These are phyloP conservation scores for Cyberlindnera mrakii DNA, from an alignment of 805 yeast species.

Conservation along the genomic window DNA sequence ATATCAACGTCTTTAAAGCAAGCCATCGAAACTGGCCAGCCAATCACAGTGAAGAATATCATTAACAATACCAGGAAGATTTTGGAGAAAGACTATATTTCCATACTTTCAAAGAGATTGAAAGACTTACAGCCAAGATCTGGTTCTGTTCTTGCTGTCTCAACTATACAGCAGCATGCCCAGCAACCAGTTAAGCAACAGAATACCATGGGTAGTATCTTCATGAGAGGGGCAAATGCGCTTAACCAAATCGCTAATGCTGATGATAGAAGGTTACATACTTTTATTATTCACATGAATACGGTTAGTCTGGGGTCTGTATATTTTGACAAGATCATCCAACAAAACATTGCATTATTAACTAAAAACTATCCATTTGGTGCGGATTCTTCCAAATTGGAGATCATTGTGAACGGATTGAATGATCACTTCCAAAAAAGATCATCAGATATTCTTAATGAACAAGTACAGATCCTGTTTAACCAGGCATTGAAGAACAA, in stretches of 20 bases:
- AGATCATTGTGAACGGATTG: conserved; percentile 20
- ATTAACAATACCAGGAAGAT: conserved; percentile 51
- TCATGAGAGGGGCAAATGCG: conserved; percentile 39
- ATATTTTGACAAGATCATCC: conserved; percentile 41
- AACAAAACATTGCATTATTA: conserved; percentile 26
- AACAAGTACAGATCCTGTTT: conserved; percentile 37
- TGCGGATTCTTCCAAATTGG: conserved; percentile 25
- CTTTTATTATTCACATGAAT: conserved; percentile 64
- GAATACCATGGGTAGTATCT: conserved; percentile 25
- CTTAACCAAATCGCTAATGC: conserved; percentile 31
- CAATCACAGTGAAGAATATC: conserved; percentile 45
- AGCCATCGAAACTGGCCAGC: conserved; percentile 67
- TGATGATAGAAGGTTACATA: conserved; percentile 45
- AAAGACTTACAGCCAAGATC: conserved; percentile 37
- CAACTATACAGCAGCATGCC: conserved; percentile 12
- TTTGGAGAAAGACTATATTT: conserved; percentile 57
- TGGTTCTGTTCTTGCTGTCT: conserved; percentile 24
- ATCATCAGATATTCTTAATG: conserved; percentile 28
- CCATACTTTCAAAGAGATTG: conserved; percentile 45
- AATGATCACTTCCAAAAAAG: conserved; percentile 22
- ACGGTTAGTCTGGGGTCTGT: conserved; percentile 59
- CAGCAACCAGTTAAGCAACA: conserved; percentile 7
- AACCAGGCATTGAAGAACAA: conserved; percentile 42
- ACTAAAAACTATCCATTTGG: conserved; percentile 33
- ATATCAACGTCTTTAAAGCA: conserved; percentile 62